Base-by-base conservation (phyloP, 495 filamentous ascomycete species). In the Saxispiralis lemnorum region DNA sequence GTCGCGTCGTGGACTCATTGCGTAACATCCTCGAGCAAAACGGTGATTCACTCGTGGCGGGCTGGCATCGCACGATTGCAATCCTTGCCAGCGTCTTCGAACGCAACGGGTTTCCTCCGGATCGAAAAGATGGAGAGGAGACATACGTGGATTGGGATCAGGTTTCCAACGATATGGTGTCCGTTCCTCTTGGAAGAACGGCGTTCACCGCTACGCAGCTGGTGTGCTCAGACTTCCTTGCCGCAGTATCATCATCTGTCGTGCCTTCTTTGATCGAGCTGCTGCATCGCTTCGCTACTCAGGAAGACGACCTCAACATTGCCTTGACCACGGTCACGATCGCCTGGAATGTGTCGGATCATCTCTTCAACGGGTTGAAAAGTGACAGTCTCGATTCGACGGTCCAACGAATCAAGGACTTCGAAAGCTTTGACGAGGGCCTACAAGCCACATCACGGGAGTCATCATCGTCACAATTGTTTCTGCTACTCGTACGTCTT, bases 311-410 rank as follows among this genome's bases (percentile, higher is more conserved):
- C 59, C 72, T 97, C 42, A 97, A 97, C 51, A 92, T 95, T 44
- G 92, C 87, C 0, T 65, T 97, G 13, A 95, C 92, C 72, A 87
- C 84, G 1, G 79, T 89, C 10, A 93, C 88, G 0, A 92, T 92
- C 54, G 93, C 93, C 62, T 93, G 85, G 80, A 85, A 84, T 48
- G 72, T 93, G 11, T 93, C 89, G 1, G 87, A 94, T 57, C 92
- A 83, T 48, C 69, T 96, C 28, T 68, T 67, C 38, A 59, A 55
- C 33, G 62, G 64, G 19, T 71, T 64, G 35, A 63, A 64, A 14
- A 46, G 50, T 15, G 41, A 50, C 12, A 70, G 66, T 0, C 56
- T 77, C 31, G 64, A 73, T 38, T 56, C 48, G 10, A 47, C 63
- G 38, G 55, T 66, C 16, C 57, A 59, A 38, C 45, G 59, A 32